A percentile compares a stretch with the other conserved stretches of the same genome.
phyloP scores from a whole-genome alignment of 2,329 filamentous ascomycete genomes.

The Penicillium sp. region DNA sequence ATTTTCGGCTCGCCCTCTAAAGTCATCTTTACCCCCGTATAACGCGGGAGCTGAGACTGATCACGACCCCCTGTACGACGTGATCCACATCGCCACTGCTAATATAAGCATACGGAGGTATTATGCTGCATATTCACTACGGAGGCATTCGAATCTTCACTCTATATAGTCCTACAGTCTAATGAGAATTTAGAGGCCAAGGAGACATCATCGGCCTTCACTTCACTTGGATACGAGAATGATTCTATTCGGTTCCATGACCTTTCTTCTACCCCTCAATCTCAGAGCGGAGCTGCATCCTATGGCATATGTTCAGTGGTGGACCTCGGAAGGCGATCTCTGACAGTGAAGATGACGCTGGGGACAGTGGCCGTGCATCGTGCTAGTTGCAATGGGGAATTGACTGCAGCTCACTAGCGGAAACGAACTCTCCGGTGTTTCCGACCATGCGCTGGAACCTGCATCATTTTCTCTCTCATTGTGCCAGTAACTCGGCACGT shows the following conservation, averaged over 20 bases:
- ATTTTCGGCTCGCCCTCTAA: neutral
- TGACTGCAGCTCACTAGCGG: slow-evolving; percentile 3
- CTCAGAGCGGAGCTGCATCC: neutral
- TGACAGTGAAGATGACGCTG: slow-evolving; percentile 1
- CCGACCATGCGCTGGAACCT: neutral
- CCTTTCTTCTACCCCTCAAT: neutral
- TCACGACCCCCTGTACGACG: neutral
- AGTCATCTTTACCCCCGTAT: slow-evolving; percentile 1
- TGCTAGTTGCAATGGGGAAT: slow-evolving; percentile 8
- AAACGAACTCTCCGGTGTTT: neutral
- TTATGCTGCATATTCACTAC: neutral
- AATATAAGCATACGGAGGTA: neutral
- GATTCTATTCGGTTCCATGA: neutral
- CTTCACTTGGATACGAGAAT: neutral
- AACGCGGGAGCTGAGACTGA: neutral
- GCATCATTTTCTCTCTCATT: too few relatives aligned
- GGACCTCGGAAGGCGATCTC: slow-evolving; percentile 1
- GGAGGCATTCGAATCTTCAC: too few relatives aligned
- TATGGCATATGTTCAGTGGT: neutral
- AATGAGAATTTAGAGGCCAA: neutral
- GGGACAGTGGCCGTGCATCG: neutral
- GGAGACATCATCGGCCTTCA: neutral
- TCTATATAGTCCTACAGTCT: neutral
- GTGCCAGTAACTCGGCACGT: neutral
- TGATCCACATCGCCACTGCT: neutral